Conservation (phyloP, 1,284 basidiomycete genomes). For the Ganoderma meredithae region DNA sequence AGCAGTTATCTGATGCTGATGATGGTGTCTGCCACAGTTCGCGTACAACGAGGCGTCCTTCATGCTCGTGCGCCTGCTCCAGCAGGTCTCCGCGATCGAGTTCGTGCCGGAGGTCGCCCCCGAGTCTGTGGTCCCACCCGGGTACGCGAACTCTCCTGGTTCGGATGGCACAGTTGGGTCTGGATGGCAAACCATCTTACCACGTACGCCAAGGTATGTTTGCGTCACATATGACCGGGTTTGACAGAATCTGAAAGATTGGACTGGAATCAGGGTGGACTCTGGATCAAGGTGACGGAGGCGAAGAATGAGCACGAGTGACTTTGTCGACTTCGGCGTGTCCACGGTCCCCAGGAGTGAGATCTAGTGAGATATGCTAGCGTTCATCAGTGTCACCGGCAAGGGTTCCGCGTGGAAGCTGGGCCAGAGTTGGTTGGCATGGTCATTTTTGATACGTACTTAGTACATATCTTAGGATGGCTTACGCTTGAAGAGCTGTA, state of each 20-base stretch:
- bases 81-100: constrained; percentile 57
- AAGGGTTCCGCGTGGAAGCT: too few species aligned
- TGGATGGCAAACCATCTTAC: constrained; percentile 62
- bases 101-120: constrained; percentile 48
- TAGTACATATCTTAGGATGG: too few species aligned
- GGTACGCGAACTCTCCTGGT: constrained; percentile 31
- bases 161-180: constrained; percentile 56
- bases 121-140: constrained; percentile 38
- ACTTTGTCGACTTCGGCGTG: too few species aligned
- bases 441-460: too few species aligned
- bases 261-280: constrained; percentile 24
- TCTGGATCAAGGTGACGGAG: constrained; percentile 36
- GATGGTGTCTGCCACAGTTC: constrained; percentile 48
- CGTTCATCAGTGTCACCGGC: too few species aligned
- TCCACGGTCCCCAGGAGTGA: too few species aligned
- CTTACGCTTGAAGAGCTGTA: too few species aligned
- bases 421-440: too few species aligned
- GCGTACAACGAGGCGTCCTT: constrained; percentile 77
- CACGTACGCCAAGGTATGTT: constrained; percentile 53
- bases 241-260: background rate
- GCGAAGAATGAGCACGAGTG: constrained; percentile 8
- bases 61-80: constrained; percentile 71
- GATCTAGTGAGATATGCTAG: too few species aligned
- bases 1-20: background rate
- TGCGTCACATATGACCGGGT: background rate